Evolutionary conservation across 306 rosid genomes (phyloP).

Genomic region (Ormosia semicastrata): DNA sequence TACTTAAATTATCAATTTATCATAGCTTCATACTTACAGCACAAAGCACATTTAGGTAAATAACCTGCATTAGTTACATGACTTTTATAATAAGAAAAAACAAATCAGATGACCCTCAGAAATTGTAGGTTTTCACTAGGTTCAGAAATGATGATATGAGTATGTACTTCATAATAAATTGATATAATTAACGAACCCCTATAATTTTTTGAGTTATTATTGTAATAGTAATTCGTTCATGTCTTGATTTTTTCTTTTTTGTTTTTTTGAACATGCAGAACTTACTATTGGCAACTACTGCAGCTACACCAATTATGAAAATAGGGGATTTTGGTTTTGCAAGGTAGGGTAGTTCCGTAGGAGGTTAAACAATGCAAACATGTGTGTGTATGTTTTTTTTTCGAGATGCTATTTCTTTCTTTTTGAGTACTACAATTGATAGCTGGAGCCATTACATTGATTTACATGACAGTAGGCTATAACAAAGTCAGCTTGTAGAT

Average conservation of each 20-base stretch:
- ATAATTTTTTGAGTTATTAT: background rate
- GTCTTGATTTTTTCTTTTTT: background rate
- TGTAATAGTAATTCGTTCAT: conserved; percentile 12
- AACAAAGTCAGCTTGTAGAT: background rate
- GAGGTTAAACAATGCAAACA: background rate
- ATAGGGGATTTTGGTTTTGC: conserved; percentile 99
- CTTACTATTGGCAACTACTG: conserved; percentile 62
- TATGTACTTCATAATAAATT: background rate
- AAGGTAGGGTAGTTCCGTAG: conserved; percentile 48
- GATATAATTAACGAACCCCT: background rate
- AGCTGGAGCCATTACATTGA: background rate
- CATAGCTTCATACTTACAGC: background rate
- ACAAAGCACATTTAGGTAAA: background rate
- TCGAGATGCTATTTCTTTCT: background rate
- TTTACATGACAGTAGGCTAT: background rate
- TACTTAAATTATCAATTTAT: background rate
- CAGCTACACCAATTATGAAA: conserved; percentile 62
- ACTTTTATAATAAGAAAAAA: background rate
- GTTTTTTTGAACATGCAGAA: conserved; percentile 60
- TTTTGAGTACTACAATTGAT: background rate
- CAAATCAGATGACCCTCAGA: background rate
- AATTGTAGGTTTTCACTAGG: background rate
- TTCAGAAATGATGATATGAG: background rate
- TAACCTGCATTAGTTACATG: background rate
- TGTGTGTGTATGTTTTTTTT: background rate